Conservation (phyloP, 148 eudicot genomes). For the Arbutus unedo region DNA sequence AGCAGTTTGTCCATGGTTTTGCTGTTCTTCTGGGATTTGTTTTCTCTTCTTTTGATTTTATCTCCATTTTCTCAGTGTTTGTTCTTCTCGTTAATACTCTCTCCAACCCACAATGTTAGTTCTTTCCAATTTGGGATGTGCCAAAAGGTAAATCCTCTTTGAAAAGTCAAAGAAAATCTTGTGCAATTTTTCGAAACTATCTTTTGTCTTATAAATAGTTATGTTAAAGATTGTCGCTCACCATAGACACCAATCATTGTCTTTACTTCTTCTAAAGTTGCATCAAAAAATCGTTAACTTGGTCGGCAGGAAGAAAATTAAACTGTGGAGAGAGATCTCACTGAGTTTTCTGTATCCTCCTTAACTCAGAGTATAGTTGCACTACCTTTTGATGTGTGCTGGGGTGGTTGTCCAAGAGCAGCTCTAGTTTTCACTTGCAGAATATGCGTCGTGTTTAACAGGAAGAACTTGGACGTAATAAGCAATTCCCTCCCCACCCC, state of each 20-base stretch:
- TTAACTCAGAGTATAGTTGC: not conserved
- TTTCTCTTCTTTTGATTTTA: not conserved
- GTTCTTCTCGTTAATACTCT: not conserved
- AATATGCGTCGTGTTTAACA: not conserved
- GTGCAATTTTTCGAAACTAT: not conserved
- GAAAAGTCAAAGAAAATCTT: not conserved
- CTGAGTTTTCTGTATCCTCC: not conserved
- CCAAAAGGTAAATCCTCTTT: not conserved
- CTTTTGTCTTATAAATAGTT: not conserved
- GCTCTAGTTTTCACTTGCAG: not conserved
- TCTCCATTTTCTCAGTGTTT: not conserved
- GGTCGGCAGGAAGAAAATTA: not conserved
- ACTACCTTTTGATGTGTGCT: not conserved
- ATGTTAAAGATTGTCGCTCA: not conserved
- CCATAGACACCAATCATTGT: not conserved
- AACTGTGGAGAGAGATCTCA: not conserved
- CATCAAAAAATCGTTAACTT: not conserved
- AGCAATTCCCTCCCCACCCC: not conserved
- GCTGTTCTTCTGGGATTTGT: not conserved
- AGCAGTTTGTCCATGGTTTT: not conserved
- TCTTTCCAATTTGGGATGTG: not conserved
- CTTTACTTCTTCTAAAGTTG: slow-evolving; percentile 4
- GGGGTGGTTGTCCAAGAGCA: not conserved
- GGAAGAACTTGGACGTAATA: not conserved
- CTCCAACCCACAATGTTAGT: not conserved